Evolutionary conservation across 2,329 filamentous ascomycete genomes (phyloP).

Genomic region (Colletotrichum scovillei): DNA sequence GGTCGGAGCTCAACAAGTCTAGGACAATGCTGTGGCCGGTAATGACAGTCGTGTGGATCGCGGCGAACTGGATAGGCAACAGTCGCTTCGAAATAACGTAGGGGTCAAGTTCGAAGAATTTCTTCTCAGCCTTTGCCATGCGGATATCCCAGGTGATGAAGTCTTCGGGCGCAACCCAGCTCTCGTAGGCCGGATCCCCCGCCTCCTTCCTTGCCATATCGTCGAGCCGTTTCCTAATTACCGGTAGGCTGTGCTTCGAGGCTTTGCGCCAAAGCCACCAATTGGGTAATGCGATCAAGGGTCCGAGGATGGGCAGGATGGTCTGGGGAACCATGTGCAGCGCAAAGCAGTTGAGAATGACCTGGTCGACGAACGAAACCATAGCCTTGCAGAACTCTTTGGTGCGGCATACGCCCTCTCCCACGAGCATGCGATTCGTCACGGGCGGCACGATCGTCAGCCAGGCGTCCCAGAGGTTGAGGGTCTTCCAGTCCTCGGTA

Average conservation of each 20-base stretch:
- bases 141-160: constrained; percentile 69
- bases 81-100: constrained; percentile 61
- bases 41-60: constrained; percentile 68
- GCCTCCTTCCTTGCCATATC: constrained; percentile 55
- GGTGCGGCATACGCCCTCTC: constrained; percentile 52
- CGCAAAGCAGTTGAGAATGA: constrained; percentile 57
- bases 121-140: constrained; percentile 58
- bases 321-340: constrained; percentile 59
- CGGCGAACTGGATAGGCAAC: constrained; percentile 67
- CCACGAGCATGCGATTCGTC: constrained; percentile 57
- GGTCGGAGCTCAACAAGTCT: constrained; percentile 56
- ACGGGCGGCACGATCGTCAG: constrained; percentile 54
- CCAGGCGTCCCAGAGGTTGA: constrained; percentile 59
- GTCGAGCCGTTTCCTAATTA: constrained; percentile 61
- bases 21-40: constrained; percentile 60
- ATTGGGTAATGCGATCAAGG: constrained; percentile 56
- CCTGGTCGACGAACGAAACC: constrained; percentile 60
- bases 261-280: constrained; percentile 58
- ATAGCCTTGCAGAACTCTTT: constrained; percentile 58
- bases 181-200: constrained; percentile 52
- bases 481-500: constrained; percentile 47
- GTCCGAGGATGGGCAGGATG: constrained; percentile 61
- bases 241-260: constrained; percentile 54
- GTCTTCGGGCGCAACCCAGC: constrained; percentile 62
- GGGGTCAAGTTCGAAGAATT: constrained; percentile 56